Evolutionary conservation across 2,329 filamentous ascomycete genomes (phyloP), one percentile per base, ranked within the genome.

Genomic region (Ustulina deusta): DNA sequence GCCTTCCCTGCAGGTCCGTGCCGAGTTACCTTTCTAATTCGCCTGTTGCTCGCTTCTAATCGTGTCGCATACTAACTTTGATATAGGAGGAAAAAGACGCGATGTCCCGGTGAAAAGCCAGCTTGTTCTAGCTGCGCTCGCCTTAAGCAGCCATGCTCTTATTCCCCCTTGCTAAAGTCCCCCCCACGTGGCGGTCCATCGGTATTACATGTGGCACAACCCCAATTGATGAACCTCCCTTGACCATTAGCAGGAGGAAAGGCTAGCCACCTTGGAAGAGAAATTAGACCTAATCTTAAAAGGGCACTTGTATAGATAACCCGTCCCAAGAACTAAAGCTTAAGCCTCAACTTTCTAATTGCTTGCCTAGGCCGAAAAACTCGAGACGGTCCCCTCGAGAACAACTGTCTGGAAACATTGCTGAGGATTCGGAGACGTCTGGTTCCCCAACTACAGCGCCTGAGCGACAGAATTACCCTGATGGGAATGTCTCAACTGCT

Each of bases 81-180:
- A 51, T 38, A 52, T 36, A 71, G 69, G 61, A 61, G 69, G 54
- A 71, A 71, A 38, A 71, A 71, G 69, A 71, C 66, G 57, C 66
- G 69, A 58, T 71, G 69, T 64, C 69, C 69, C 32, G 69, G 69
- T 36, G 69, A 71, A 49, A 71, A 64, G 66, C 69, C 69, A 38
- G 58, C 57, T 15, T 71, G 69, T 48, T 71, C 69, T 27, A 71
- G 69, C 57, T 71, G 69, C 32, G 34, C 63, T 44, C 69, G 69
- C 40, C 69, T 71, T 36, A 69, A 69, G 36, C 69, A 71, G 63
- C 2, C 66, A 4, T 71, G 69, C 55, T 71, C 66, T 32, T 71
- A 71, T 63, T 52, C 69, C n/a, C 38, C 63, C 56, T 25, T 57
- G 13, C 25, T 69, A 17, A 67, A 69, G 20, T 64, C 69, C 25